phyloP scores from a whole-genome alignment of 345 rosid genomes.

The Eutrema japonicum region DNA sequence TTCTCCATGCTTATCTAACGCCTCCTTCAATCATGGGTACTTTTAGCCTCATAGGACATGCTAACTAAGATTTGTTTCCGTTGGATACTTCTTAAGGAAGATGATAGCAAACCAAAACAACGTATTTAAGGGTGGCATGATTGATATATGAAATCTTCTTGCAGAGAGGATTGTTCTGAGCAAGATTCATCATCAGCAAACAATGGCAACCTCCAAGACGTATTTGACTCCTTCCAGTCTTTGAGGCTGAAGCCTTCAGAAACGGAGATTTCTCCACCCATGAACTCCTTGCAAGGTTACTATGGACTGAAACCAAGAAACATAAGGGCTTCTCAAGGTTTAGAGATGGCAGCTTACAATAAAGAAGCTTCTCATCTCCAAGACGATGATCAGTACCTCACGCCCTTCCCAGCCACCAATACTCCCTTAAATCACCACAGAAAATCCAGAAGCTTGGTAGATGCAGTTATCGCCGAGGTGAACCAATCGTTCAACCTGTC shows the following conservation, averaged over 20 bases:
- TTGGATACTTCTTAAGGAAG: neutral
- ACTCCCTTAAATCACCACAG: slow-evolving; percentile 52
- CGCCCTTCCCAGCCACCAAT: slow-evolving; percentile 41
- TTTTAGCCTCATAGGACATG: neutral
- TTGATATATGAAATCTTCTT: slow-evolving; percentile 34
- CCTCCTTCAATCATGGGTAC: slow-evolving; percentile 55
- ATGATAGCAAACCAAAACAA: neutral
- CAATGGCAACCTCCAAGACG: slow-evolving; percentile 40
- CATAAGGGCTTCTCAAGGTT: slow-evolving; percentile 50
- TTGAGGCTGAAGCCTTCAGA: slow-evolving; percentile 54
- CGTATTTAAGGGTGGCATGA: too few species aligned
- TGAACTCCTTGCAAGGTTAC: slow-evolving; percentile 79
- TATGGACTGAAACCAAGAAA: slow-evolving; percentile 63
- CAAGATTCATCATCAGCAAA: slow-evolving; percentile 40
- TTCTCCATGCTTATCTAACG: slow-evolving; percentile 58
- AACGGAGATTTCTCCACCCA: slow-evolving; percentile 66
- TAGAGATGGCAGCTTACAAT: slow-evolving; percentile 48
- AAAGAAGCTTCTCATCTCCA: slow-evolving; percentile 41
- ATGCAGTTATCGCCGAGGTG: slow-evolving; percentile 52
- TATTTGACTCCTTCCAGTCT: slow-evolving; percentile 67
- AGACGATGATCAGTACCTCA: slow-evolving; percentile 46
- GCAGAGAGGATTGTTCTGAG: slow-evolving; percentile 55
- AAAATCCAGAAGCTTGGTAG: slow-evolving; percentile 65
- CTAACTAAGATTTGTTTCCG: slow-evolving; percentile 2
- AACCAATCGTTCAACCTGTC: slow-evolving; percentile 46